Percentiles rank a stretch among this genome's conserved stretches.
These are phyloP conservation scores for Fagus crenata DNA, from an alignment of 306 rosid genomes.

Conservation along the genomic window DNA sequence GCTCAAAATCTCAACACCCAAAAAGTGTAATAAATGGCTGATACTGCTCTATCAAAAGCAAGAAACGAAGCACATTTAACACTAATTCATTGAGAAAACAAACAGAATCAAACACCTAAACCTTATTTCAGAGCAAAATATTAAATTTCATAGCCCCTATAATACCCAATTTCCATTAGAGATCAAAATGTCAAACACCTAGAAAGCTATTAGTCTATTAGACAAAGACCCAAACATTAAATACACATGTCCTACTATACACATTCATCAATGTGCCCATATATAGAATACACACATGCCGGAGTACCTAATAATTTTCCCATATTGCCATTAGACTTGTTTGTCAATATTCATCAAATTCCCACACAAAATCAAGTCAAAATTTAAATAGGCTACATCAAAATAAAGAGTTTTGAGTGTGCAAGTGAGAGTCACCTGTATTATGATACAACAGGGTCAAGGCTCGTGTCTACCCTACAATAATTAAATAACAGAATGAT, in stretches of 20 bases:
- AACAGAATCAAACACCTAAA: not conserved
- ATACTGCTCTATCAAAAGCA: not conserved
- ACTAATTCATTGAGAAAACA: not conserved
- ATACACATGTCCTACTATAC: conserved; percentile 11
- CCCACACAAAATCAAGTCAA: too few species aligned
- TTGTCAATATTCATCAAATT: conserved; percentile 22
- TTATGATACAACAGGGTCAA: conserved; percentile 80
- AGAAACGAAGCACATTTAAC: not conserved
- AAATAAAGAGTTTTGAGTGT: not conserved
- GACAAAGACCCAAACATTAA: conserved; percentile 2
- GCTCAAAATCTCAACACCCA: not conserved
- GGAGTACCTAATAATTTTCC: too few species aligned
- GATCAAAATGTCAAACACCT: not conserved
- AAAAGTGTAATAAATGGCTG: not conserved
- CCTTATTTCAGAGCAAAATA: too few species aligned
- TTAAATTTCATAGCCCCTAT: too few species aligned
- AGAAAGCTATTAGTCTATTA: not conserved
- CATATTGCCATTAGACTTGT: conserved; percentile 14
- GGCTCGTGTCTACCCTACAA: conserved; percentile 20
- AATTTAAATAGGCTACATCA: too few species aligned
- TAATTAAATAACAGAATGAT: too few species aligned
- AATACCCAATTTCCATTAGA: not conserved
- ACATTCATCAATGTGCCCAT: conserved; percentile 8
- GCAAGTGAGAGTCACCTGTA: conserved; percentile 49
- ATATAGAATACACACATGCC: not conserved